Base-by-base conservation (phyloP, 768 basidiomycete genomes). In the Russula sp. region DNA sequence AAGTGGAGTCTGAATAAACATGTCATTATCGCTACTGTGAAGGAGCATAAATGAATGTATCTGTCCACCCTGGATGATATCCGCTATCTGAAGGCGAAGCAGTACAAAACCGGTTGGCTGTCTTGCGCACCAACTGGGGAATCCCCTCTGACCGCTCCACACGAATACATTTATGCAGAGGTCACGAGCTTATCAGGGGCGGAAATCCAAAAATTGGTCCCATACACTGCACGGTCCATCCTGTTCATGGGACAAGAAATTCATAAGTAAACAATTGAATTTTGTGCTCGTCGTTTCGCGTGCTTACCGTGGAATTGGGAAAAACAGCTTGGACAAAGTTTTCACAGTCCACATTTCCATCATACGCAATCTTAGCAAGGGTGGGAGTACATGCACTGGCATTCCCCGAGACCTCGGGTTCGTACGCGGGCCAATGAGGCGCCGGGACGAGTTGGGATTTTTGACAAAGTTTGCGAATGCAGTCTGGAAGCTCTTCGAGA, bases 401-500 rank as follows among this genome's bases (percentile, higher is more conserved):
- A n/a, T 11, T 11, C 48, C 26, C 57, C 11, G 3, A 30, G 9
- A 32, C 22, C 2, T 30, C 53, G 4, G 64, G 51, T 16, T 36
- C 20, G 36, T 65, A 62, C 20, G 44, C 2, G 32, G 59, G 53
- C 64, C 64, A 65, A 44, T 57, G 51, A 5, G 24, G 22, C 26
- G 54, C 64, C 34, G 34, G 14, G 64, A 54, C 22, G 38, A 26
- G 34, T 34, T 46, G 10, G 64, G 59, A 28, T 65, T 20, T 28
- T 61, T 65, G 40, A n/a, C 49, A 18, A 65, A 62, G 30, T 65
- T 61, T 8, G 36, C 52, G 32, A 65, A 57, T 10, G 60, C 60
- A 8, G 59, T 51, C 48, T 62, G 59, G 53, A 72, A 64, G 8
- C 69, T 74, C 20, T 56, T 24, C 1, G 72, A 74, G 28, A 73